These are phyloP conservation scores for Bretschneidera sinensis DNA, from an alignment of 345 rosid genomes.

Conservation along the genomic window DNA sequence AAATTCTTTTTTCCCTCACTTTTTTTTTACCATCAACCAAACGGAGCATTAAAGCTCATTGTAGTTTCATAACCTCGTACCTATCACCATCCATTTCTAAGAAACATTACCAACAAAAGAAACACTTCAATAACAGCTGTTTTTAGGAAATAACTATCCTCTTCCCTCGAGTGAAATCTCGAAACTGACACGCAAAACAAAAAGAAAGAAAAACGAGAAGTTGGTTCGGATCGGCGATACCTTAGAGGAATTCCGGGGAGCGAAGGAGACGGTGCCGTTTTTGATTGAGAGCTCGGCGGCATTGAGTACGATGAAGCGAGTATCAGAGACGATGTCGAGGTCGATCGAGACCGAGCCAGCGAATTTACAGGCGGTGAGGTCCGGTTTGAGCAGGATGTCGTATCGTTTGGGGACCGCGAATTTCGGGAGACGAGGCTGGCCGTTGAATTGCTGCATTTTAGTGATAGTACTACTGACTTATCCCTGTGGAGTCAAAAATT, in stretches of 20 bases:
- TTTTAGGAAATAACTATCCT: too few relatives aligned
- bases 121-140: too few relatives aligned
- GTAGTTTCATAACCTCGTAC: too few relatives aligned
- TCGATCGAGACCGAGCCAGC: conserved; percentile 55
- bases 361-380: conserved; percentile 70
- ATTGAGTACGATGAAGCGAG: conserved; percentile 80
- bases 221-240: conserved; percentile 22
- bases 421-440: conserved; percentile 85
- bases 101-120: too few relatives aligned
- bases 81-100: too few relatives aligned
- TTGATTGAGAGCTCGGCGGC: conserved; percentile 75
- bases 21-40: too few relatives aligned
- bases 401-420: conserved; percentile 83
- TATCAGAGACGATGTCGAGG: conserved; percentile 49
- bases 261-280: conserved; percentile 44
- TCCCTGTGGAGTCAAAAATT: too few relatives aligned
- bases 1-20: too few relatives aligned
- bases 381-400: conserved; percentile 71
- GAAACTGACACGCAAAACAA: too few relatives aligned
- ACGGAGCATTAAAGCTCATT: too few relatives aligned
- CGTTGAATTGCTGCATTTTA: conserved; percentile 72
- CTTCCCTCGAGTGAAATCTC: too few relatives aligned
- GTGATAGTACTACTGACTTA: too few relatives aligned
- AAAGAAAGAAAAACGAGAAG: not conserved
- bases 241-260: conserved; percentile 42